Conservation (phyloP, 768 basidiomycete species). For the Dentipellis sp. region DNA sequence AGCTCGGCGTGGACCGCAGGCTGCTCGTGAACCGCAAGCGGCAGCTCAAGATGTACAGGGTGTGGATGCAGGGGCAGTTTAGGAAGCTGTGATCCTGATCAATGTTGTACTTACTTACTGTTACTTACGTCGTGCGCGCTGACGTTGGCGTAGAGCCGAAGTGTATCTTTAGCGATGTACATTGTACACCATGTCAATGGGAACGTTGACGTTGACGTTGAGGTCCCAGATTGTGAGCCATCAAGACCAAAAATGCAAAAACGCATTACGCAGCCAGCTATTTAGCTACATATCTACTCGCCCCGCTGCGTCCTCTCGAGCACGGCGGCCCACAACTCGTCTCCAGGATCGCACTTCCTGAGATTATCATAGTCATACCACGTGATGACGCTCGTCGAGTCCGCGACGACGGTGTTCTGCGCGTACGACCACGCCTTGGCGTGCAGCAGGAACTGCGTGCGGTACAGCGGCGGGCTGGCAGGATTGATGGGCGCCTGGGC, state of each 20-base stretch:
- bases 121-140: not conserved
- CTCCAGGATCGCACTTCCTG: slow-evolving; percentile 54
- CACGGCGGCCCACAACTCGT: slow-evolving; percentile 31
- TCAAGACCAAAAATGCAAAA: too few relatives aligned
- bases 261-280: too few relatives aligned
- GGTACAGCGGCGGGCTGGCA: slow-evolving; percentile 17
- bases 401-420: slow-evolving; percentile 55
- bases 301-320: slow-evolving; percentile 16
- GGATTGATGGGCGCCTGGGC: slow-evolving; percentile 19
- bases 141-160: not conserved
- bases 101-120: not conserved
- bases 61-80: slow-evolving; percentile 90
- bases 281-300: not conserved
- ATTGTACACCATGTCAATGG: not conserved
- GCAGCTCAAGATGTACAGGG: slow-evolving; percentile 94
- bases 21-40: slow-evolving; percentile 90
- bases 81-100: slow-evolving; percentile 32
- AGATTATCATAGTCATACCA: slow-evolving; percentile 74
- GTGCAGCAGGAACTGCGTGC: slow-evolving; percentile 38
- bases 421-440: slow-evolving; percentile 55
- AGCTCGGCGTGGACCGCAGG: slow-evolving; percentile 84
- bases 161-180: not conserved
- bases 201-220: too few relatives aligned
- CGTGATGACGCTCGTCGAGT: slow-evolving; percentile 54
- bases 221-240: too few relatives aligned